These are phyloP conservation scores for Daldinia decipiens DNA, from an alignment of 495 filamentous ascomycete genomes.

Conservation along the genomic window DNA sequence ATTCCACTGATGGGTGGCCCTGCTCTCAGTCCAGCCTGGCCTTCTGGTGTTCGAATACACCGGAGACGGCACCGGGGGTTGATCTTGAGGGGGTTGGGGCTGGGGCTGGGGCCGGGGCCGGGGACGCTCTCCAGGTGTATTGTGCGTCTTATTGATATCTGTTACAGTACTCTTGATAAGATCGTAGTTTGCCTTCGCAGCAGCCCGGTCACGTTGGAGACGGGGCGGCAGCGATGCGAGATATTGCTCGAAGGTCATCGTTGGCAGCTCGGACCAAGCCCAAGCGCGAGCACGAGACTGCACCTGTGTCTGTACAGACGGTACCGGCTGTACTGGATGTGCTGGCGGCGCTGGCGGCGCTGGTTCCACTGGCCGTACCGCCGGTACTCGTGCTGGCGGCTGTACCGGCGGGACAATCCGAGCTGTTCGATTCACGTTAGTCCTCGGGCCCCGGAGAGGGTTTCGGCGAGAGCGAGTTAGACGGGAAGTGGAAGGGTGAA, in stretches of 20 bases:
- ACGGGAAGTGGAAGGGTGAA: not conserved
- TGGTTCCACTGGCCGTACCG: too few relatives aligned
- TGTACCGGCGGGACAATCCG: too few relatives aligned
- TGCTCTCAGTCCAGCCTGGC: too few relatives aligned
- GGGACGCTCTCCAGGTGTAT: not conserved
- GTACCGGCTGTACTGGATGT: not conserved
- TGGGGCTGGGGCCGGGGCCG: too few relatives aligned
- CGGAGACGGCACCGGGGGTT: not conserved
- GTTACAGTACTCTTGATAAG: not conserved
- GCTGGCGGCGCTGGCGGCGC: too few relatives aligned
- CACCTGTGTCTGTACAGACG: not conserved
- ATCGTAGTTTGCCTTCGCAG: not conserved
- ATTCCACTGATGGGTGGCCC: not conserved
- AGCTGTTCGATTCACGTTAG: not conserved
- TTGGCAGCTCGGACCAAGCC: not conserved
- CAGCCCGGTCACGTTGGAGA: not conserved
- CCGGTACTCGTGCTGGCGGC: too few relatives aligned
- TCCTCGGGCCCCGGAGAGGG: not conserved
- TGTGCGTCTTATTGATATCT: not conserved
- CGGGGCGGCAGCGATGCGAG: not conserved
- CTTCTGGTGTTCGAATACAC: too few relatives aligned
- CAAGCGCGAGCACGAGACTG: not conserved
- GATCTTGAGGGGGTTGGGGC: too few relatives aligned
- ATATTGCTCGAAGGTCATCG: constrained; percentile 1
- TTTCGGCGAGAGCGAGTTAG: not conserved